Evolutionary conservation across 1,139 yeast genomes (phyloP).

Genomic region (Pneumocystis canis): DNA sequence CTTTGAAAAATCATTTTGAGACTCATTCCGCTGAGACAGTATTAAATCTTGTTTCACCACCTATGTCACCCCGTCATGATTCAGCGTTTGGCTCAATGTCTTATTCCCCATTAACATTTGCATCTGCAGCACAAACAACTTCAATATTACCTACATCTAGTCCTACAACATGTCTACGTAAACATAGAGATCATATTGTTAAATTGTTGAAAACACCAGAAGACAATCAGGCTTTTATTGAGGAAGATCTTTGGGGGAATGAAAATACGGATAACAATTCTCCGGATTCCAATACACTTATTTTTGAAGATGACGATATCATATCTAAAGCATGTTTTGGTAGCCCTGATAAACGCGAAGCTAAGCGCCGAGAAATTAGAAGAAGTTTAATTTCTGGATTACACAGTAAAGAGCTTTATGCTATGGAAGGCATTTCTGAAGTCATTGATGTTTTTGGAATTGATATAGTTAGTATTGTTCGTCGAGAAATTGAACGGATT

Average conservation of each 20-base stretch:
- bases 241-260: neutral
- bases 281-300: neutral
- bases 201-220: neutral
- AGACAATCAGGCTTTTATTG: neutral
- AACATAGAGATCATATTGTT: neutral
- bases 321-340: slow-evolving; percentile 30
- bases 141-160: neutral
- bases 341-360: slow-evolving; percentile 27
- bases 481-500: slow-evolving; percentile 33
- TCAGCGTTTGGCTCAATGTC: neutral
- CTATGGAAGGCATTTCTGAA: slow-evolving; percentile 11
- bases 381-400: slow-evolving; percentile 17
- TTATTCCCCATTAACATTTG: neutral
- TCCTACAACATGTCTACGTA: neutral
- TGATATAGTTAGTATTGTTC: slow-evolving; percentile 42
- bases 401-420: slow-evolving; percentile 10
- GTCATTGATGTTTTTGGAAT: slow-evolving; percentile 40
- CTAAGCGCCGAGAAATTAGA: slow-evolving; percentile 21
- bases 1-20: neutral
- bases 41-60: neutral
- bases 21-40: neutral
- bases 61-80: neutral
- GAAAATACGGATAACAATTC: neutral
- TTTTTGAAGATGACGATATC: slow-evolving; percentile 27
- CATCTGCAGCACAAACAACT: neutral